phyloP scores from a whole-genome alignment of 345 rosid genomes.

The Stellera chamaejasme region DNA sequence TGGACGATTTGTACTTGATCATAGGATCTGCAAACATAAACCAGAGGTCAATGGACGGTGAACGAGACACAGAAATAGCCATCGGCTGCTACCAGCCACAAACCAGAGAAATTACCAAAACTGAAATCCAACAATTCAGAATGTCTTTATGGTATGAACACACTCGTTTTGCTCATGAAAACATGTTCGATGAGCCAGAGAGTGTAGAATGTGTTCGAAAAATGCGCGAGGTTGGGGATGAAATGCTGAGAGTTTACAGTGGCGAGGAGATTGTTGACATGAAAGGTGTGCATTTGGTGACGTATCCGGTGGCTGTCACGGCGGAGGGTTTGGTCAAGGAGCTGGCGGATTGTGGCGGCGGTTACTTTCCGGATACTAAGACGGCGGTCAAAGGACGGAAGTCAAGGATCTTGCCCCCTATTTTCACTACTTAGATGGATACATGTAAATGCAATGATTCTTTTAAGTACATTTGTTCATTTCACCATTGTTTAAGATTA shows the following conservation, averaged over 20 bases:
- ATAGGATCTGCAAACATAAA: constrained; percentile 84
- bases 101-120: constrained; percentile 3
- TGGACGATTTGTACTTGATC: constrained; percentile 61
- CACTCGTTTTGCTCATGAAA: constrained; percentile 32
- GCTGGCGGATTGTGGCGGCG: constrained; percentile 21
- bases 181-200: constrained; percentile 38
- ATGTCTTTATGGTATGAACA: constrained; percentile 79
- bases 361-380: constrained; percentile 74
- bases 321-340: constrained; percentile 51
- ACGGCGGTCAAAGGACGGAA: constrained; percentile 62
- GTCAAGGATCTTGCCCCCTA: constrained; percentile 55
- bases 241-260: constrained; percentile 68
- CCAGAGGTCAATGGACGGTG: constrained; percentile 90
- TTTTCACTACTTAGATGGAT: constrained; percentile 47
- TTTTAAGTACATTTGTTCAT: not conserved
- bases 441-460: not conserved
- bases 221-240: constrained; percentile 41
- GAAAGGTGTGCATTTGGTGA: constrained; percentile 66
- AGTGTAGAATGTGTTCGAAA: constrained; percentile 48
- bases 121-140: constrained; percentile 42
- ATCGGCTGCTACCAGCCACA: constrained; percentile 63
- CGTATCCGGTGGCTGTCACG: constrained; percentile 49
- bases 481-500: too few relatives aligned
- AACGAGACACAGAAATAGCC: constrained; percentile 81
- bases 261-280: constrained; percentile 61